Base-by-base conservation (phyloP, 1,284 basidiomycete species). In the Marasmius oreades region DNA sequence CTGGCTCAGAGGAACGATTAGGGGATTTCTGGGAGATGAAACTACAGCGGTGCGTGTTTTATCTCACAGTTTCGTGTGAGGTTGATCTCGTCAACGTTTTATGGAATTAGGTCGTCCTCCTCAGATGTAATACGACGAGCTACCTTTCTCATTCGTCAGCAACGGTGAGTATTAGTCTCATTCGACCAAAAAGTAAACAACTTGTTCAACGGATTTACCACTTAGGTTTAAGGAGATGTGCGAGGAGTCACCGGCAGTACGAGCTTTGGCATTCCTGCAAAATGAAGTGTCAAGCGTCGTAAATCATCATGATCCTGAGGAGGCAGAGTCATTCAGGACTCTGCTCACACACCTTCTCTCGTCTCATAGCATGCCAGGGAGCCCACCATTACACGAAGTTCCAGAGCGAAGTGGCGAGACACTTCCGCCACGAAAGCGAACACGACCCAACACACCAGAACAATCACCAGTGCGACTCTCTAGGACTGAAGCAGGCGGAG, bases 21-120 rank as follows among this genome's bases (percentile, higher is more conserved):
- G 84, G 87, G 63, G 89, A 91, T 67, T 83, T 92, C 62, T 92
- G 88, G 90, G 77, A 73, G 64, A 86, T 90, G 84, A 76, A 72
- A 51, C 69, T 91, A 44, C 68, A 78, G 56, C 78, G 88, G 88
- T 88, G 59, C 31, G 77, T 62, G 31, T 36, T 24, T 12, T 6
- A n/a, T 24, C 56, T 33, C 18, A n/a, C n/a, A 23, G 57, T 24
- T 56, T 12, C 18, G 43, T n/a, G 20, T 20, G 12, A 47, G 10
- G 58, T 5, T 10, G 16, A 31, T 51, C 3, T 16, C 26, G 33
- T 39, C 14, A 10, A 63, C 7, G 55, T 55, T 12, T 59, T 59
- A 10, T 31, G 28, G 16, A 34, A n/a, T 20, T 61, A 90, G 87
- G 62, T 81, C 82, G 28, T 76, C 75, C 2, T 69, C 78, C 2